These are phyloP conservation scores for Nannizziopsis arthrosporioides DNA, from an alignment of 2,329 filamentous ascomycete genomes.

Conservation along the genomic window DNA sequence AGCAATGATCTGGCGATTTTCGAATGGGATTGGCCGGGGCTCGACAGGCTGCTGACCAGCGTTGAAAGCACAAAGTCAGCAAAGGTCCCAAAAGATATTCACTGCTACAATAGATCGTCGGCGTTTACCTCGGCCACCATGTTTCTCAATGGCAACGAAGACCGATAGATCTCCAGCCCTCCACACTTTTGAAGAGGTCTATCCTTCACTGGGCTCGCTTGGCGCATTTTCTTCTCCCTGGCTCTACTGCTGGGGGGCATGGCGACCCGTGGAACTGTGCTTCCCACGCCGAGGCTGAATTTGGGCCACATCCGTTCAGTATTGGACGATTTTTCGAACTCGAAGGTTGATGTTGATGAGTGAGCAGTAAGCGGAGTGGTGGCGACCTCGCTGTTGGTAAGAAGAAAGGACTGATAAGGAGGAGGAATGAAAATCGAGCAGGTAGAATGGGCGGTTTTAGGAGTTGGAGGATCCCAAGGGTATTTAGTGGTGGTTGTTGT, in stretches of 20 bases:
- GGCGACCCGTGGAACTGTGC: constrained; percentile 1
- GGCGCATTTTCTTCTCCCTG: not conserved
- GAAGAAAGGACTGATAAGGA: not conserved
- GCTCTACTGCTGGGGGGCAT: not conserved
- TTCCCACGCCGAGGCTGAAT: not conserved
- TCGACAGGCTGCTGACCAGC: not conserved
- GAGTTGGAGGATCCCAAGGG: constrained; percentile 1
- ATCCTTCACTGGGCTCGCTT: not conserved
- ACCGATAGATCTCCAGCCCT: constrained; percentile 3
- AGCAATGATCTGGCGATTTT: not conserved
- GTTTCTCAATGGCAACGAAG: constrained; percentile 4
- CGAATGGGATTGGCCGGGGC: not conserved
- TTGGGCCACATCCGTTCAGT: constrained; percentile 4
- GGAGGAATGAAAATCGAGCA: constrained; percentile 12
- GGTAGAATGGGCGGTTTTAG: constrained; percentile 10
- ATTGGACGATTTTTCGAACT: constrained; percentile 1
- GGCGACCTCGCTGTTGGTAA: not conserved
- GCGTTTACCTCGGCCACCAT: not conserved
- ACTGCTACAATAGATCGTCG: too few species aligned
- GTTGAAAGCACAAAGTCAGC: not conserved
- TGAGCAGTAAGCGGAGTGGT: constrained; percentile 8
- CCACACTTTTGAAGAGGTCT: not conserved
- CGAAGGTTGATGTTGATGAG: constrained; percentile 12
- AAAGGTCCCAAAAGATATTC: not conserved
- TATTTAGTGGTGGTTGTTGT: not conserved